Conservation (phyloP, 495 filamentous ascomycete genomes). For the Penicillium salamii region DNA sequence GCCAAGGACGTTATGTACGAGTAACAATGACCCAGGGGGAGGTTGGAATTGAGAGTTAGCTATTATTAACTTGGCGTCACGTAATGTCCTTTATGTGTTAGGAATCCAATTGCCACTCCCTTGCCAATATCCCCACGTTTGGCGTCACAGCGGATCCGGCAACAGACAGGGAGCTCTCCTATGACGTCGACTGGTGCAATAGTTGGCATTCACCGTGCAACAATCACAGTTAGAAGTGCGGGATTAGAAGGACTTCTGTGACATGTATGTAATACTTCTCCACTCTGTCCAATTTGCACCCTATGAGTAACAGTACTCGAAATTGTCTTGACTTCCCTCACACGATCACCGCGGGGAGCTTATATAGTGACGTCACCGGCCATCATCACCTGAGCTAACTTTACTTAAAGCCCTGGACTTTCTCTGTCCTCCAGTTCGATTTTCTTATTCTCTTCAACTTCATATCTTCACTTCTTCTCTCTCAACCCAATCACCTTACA, state of each 20-base stretch:
- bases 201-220: conserved; percentile 7
- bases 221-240: neutral
- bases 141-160: conserved; percentile 10
- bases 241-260: neutral
- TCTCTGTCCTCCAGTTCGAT: conserved; percentile 1
- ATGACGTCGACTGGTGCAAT: conserved; percentile 10
- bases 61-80: conserved; percentile 16
- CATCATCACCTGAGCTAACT: conserved; percentile 16
- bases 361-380: conserved; percentile 32
- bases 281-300: too few relatives aligned
- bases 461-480: conserved; percentile 2
- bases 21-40: too few relatives aligned
- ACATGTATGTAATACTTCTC: too few relatives aligned
- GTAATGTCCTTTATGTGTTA: conserved; percentile 10
- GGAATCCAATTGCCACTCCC: conserved; percentile 10
- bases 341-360: neutral
- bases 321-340: neutral
- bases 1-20: too few relatives aligned
- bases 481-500: conserved; percentile 15
- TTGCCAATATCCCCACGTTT: conserved; percentile 5
- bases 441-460: neutral
- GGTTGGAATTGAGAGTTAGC: too few relatives aligned
- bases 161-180: conserved; percentile 5
- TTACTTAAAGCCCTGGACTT: conserved; percentile 6
- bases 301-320: too few relatives aligned